Evolutionary conservation across 352 stramenopile genomes (phyloP).

Genomic region (Halophytophthora polymorphica): DNA sequence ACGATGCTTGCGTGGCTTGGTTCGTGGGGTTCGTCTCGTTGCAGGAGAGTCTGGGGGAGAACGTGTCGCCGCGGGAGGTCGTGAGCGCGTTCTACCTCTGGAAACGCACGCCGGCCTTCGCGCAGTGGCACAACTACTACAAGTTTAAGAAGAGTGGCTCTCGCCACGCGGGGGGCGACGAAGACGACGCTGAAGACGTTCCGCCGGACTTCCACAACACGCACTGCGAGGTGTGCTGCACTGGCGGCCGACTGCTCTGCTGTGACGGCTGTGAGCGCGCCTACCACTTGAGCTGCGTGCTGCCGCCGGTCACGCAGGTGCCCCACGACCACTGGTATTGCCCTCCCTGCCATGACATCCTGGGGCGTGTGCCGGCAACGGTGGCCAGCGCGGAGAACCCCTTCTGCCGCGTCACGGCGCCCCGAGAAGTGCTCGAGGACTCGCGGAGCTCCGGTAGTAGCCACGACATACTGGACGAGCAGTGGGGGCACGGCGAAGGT

Average conservation of each 20-base stretch:
- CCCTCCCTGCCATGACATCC: conserved; percentile 26
- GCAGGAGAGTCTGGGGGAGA: conserved; percentile 39
- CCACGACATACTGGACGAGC: conserved; percentile 5
- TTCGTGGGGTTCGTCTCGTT: not conserved
- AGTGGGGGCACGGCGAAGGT: not conserved
- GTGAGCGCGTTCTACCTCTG: conserved; percentile 67
- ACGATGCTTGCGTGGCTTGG: not conserved
- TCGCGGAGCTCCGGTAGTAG: conserved; percentile 11
- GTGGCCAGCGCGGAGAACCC: conserved; percentile 4
- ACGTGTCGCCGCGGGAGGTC: conserved; percentile 38
- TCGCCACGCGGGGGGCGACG: conserved; percentile 58
- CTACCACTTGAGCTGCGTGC: conserved; percentile 76
- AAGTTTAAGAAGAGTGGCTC: conserved; percentile 47
- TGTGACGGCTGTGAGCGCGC: conserved; percentile 75
- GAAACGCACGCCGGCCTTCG: conserved; percentile 54
- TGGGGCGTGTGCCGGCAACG: not conserved
- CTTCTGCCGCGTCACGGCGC: not conserved
- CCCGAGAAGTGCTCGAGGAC: conserved; percentile 10
- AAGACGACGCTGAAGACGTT: conserved; percentile 34
- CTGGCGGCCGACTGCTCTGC: conserved; percentile 63
- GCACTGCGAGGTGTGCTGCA: conserved; percentile 68
- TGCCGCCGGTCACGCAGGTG: conserved; percentile 58
- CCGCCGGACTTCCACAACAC: conserved; percentile 62
- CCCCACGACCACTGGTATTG: conserved; percentile 77
- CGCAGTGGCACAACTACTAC: conserved; percentile 43